Evolutionary conservation across 352 stramenopile species (phyloP).

Genomic region (Phytophthora macrochlamydospora): DNA sequence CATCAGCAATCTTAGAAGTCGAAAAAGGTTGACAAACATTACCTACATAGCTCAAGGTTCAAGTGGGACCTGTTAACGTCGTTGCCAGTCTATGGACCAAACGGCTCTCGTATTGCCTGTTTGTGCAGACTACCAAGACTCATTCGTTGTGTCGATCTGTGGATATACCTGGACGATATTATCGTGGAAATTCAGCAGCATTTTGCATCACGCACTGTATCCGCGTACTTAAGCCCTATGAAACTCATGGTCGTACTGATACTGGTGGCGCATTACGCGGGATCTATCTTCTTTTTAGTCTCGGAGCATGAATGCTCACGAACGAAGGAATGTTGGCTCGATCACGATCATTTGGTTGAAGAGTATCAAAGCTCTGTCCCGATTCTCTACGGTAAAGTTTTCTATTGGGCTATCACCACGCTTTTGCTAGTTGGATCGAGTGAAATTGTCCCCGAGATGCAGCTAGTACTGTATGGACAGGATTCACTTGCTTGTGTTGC

Average conservation of each 20-base stretch:
- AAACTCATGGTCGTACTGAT: slow-evolving; percentile 67
- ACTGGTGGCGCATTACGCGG: slow-evolving; percentile 63
- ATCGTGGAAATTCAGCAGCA: slow-evolving; percentile 46
- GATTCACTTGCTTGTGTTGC: slow-evolving; percentile 63
- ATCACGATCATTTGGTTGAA: slow-evolving; percentile 68
- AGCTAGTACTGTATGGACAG: slow-evolving; percentile 60
- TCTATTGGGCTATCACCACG: slow-evolving; percentile 79
- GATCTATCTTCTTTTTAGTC: slow-evolving; percentile 78
- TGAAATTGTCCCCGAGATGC: slow-evolving; percentile 63
- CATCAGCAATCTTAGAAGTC: slow-evolving; percentile 44
- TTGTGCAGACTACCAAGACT: slow-evolving; percentile 57
- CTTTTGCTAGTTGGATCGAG: slow-evolving; percentile 67
- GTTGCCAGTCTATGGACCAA: slow-evolving; percentile 59
- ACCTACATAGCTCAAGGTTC: slow-evolving; percentile 38
- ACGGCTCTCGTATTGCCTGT: slow-evolving; percentile 38
- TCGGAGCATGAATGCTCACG: slow-evolving; percentile 54
- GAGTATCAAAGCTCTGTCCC: slow-evolving; percentile 49
- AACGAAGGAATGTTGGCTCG: slow-evolving; percentile 58
- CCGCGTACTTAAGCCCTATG: slow-evolving; percentile 56
- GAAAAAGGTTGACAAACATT: slow-evolving; percentile 43
- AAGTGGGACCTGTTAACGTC: slow-evolving; percentile 50
- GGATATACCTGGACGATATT: slow-evolving; percentile 45
- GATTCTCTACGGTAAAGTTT: slow-evolving; percentile 67
- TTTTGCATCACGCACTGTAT: slow-evolving; percentile 50
- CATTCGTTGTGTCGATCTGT: slow-evolving; percentile 41